These are phyloP conservation scores for Leishmania turanica DNA, from an alignment of 208 protist species.

Conservation along the genomic window DNA sequence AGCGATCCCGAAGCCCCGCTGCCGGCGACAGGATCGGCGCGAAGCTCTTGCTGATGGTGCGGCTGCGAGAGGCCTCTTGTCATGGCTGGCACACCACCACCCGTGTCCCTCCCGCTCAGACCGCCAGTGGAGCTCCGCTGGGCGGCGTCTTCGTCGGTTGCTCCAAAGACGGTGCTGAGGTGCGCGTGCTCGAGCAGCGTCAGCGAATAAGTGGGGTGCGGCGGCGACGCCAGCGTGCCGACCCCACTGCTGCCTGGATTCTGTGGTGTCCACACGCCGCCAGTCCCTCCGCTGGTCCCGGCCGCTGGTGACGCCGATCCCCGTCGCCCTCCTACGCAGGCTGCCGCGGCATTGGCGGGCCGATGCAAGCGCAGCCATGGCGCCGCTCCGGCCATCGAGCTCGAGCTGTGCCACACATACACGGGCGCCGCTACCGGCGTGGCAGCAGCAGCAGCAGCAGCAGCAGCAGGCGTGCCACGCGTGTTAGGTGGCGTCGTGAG, in stretches of 20 bases:
- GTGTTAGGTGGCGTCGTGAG: neutral
- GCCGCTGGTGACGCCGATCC: neutral
- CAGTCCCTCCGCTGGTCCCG: neutral
- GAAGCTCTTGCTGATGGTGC: constrained; percentile 5
- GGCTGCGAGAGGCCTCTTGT: neutral
- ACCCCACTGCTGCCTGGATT: neutral
- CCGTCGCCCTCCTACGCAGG: neutral
- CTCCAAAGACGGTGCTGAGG: neutral
- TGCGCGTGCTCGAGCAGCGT: neutral
- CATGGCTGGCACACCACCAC: neutral
- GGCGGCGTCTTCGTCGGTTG: neutral
- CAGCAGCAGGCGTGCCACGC: neutral
- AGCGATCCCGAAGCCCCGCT: constrained; percentile 1
- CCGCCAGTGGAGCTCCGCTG: neutral
- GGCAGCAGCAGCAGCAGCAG: neutral
- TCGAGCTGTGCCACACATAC: constrained; percentile 9
- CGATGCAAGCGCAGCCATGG: constrained; percentile 4
- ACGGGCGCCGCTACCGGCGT: neutral
- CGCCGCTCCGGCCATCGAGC: no score
- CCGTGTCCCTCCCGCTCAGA: neutral
- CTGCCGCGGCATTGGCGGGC: neutral
- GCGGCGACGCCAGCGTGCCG: neutral
- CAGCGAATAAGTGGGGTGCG: neutral
- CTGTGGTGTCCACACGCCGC: neutral
- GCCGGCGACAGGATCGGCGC: neutral